Base-by-base conservation (phyloP, 257 asterid species). In the Fraxinus americana region DNA sequence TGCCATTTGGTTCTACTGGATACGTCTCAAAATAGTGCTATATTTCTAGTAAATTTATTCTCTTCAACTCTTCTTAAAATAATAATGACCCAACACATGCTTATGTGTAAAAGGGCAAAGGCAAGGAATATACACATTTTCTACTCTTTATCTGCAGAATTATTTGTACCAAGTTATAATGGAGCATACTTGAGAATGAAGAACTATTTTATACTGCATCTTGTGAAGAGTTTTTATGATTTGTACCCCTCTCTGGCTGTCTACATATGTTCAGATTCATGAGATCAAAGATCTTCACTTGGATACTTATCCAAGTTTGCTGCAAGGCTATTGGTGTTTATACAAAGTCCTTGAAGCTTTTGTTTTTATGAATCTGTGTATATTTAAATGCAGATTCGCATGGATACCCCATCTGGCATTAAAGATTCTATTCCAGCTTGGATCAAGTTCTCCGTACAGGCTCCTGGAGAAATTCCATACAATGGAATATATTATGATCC, bases 381-480 rank as follows among this genome's bases (percentile, higher is more conserved):
- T 77, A 41, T 65, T 78, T 81, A 63, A 81, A 79, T 91, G 86
- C 79, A 96, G 99, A 89, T 96, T 81, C 99, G 99, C 38, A 93
- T 96, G 98, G 96, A 91, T 81, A 93, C 98, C 85, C 97, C 99
- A 45, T 89, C 98, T 68, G 99, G 99, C 70, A 74, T 84, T 34
- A 96, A 93, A 84, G 98, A 96, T 87, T 96, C 98, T n/a, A 96
- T 96, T 85, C 96, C 99, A 67, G 98, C 99, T 83, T 96, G 99
- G 99, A 93, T 92, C 85, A 91, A 93, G 83, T 93, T 88, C 81
- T 89, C 98, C 38, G 94, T 96, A 59, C 99, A 96, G 84, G 96
- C 96, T 85, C 96, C 98, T 68, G 97, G 94, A 73, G 97, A 94
- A 85, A 93, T 96, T 79, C 99, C 99, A 12, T 96, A 89, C 78